These are phyloP conservation scores for Penicillium pancosmium DNA, from an alignment of 495 filamentous ascomycete species.

Conservation along the genomic window DNA sequence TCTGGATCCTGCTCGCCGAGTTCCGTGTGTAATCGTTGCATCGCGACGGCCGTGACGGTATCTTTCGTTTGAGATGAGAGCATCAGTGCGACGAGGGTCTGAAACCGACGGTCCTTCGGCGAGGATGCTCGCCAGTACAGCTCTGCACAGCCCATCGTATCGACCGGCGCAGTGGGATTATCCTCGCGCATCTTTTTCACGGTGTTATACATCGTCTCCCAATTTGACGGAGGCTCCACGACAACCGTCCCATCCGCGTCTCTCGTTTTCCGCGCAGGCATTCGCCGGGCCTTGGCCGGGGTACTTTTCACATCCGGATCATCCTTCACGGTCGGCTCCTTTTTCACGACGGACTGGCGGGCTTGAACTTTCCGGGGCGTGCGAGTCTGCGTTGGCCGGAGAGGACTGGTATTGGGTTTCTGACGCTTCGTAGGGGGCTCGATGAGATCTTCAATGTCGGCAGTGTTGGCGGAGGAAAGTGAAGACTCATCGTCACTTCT, in stretches of 20 bases:
- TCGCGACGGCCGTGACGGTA: conserved; percentile 85
- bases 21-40: conserved; percentile 74
- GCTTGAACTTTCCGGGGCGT: conserved; percentile 23
- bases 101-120: conserved; percentile 72
- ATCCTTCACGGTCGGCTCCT: conserved; percentile 28
- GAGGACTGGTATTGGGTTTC: conserved; percentile 41
- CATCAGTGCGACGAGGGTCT: conserved; percentile 92
- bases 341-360: conserved; percentile 20
- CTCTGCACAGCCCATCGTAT: conserved; percentile 96
- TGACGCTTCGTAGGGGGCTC: conserved; percentile 51
- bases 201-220: conserved; percentile 79
- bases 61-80: conserved; percentile 97
- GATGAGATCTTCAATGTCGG: conserved; percentile 70
- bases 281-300: conserved; percentile 48
- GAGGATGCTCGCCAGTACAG: conserved; percentile 53
- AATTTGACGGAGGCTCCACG: conserved; percentile 73
- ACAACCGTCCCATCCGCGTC: conserved; percentile 55
- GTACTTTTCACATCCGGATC: conserved; percentile 32
- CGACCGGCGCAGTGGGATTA: conserved; percentile 80
- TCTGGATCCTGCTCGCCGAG: conserved; percentile 48
- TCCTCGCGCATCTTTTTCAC: conserved; percentile 77
- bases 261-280: conserved; percentile 67
- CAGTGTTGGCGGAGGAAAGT: conserved; percentile 43
- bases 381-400: conserved; percentile 20
- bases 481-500: conserved; percentile 41